phyloP scores from a whole-genome alignment of 73 alveolate genomes.

The Effrenium voratum region DNA sequence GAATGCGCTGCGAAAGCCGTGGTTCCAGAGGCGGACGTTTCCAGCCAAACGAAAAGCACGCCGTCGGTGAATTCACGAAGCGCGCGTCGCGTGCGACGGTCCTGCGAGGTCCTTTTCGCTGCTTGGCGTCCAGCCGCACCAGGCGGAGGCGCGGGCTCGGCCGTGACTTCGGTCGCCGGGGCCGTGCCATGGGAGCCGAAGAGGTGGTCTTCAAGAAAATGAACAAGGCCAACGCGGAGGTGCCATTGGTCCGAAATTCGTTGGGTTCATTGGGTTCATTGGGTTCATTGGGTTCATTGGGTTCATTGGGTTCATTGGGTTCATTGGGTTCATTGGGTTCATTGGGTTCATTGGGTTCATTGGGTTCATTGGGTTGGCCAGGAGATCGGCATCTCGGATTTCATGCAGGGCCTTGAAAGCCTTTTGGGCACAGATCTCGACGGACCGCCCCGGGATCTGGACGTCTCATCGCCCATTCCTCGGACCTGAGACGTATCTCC shows the following conservation, averaged over 20 bases:
- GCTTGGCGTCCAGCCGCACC: constrained; percentile 86
- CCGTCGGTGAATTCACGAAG: neutral
- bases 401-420: constrained; percentile 81
- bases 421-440: constrained; percentile 73
- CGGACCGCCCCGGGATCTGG: constrained; percentile 69
- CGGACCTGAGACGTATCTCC: too few relatives aligned
- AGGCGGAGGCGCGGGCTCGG: constrained; percentile 51
- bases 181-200: too few relatives aligned
- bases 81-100: neutral
- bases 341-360: neutral
- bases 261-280: neutral
- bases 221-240: constrained; percentile 90
- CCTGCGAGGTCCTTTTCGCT: constrained; percentile 57
- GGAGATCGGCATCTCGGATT: constrained; percentile 89
- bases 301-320: too few relatives aligned
- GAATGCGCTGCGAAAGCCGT: constrained; percentile 75
- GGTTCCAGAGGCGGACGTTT: constrained; percentile 45
- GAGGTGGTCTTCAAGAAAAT: constrained; percentile 86
- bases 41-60: neutral
- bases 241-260: neutral
- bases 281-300: too few relatives aligned
- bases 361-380: neutral
- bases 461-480: constrained; percentile 61
- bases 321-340: neutral
- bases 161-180: neutral